A percentile compares a stretch with the other conserved stretches of the same genome.
Evolutionary conservation across 345 rosid genomes (phyloP).

Genomic region (Balakata baccata): DNA sequence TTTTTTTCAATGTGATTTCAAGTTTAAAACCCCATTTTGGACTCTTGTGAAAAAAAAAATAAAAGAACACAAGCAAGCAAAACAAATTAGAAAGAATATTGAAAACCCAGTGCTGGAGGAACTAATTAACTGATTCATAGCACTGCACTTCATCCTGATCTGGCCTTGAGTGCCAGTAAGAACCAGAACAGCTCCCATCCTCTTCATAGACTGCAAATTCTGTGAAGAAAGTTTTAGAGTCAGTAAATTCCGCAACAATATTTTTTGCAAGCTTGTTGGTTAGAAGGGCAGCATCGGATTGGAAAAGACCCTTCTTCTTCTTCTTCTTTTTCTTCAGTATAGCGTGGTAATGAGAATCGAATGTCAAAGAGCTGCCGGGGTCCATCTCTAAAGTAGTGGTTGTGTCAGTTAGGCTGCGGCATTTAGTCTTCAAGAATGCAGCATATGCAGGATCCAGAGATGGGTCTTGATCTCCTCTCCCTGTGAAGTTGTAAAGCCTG

Average conservation of each 20-base stretch:
- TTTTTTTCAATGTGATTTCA: too few relatives aligned
- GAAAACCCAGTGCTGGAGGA: not conserved
- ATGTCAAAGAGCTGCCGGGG: slow-evolving; percentile 39
- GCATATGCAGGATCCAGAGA: slow-evolving; percentile 44
- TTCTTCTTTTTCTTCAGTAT: slow-evolving; percentile 36
- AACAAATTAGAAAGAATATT: not conserved
- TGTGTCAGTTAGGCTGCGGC: slow-evolving; percentile 29
- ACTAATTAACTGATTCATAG: not conserved
- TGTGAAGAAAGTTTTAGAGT: slow-evolving; percentile 29
- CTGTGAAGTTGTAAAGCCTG: slow-evolving; percentile 71
- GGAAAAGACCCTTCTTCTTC: slow-evolving; percentile 51
- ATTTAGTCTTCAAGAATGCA: slow-evolving; percentile 37
- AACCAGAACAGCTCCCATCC: slow-evolving; percentile 48
- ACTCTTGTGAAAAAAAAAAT: not conserved
- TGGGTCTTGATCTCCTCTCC: slow-evolving; percentile 59
- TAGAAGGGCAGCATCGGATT: slow-evolving; percentile 59
- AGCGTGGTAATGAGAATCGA: slow-evolving; percentile 48
- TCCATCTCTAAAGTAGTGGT: slow-evolving; percentile 52
- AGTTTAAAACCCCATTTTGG: too few relatives aligned
- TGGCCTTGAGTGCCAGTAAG: slow-evolving; percentile 44
- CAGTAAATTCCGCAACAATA: slow-evolving; percentile 8
- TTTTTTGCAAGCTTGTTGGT: slow-evolving; percentile 21
- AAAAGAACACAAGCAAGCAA: too few relatives aligned
- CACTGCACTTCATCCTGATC: slow-evolving; percentile 24
- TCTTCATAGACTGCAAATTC: slow-evolving; percentile 61